A percentile compares a stretch with the other conserved stretches of the same genome.
phyloP scores from a whole-genome alignment of 2,329 filamentous ascomycete species.

The Trichoderma sp. region DNA sequence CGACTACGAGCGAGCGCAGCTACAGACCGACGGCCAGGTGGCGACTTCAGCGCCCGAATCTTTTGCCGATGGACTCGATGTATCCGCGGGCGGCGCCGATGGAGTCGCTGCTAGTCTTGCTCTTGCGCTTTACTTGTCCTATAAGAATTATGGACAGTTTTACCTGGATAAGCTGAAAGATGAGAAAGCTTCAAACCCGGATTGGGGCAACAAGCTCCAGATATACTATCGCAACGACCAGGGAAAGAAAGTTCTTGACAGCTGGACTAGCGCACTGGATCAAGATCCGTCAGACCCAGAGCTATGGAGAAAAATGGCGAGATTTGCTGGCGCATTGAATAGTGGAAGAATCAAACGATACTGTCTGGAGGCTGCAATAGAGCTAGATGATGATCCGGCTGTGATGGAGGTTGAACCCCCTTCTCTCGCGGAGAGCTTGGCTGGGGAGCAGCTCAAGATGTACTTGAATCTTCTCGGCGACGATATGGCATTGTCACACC shows the following conservation, averaged over 20 bases:
- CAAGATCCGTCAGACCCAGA: slow-evolving; percentile 66
- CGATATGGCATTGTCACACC: slow-evolving; percentile 56
- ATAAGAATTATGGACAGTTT: slow-evolving; percentile 95
- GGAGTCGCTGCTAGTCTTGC: slow-evolving; percentile 76
- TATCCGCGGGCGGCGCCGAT: slow-evolving; percentile 62
- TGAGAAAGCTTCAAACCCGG: slow-evolving; percentile 46
- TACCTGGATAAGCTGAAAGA: slow-evolving; percentile 62
- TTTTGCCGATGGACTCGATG: slow-evolving; percentile 51
- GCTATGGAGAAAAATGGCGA: slow-evolving; percentile 58
- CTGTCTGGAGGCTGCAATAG: slow-evolving; percentile 63
- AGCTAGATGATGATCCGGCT: slow-evolving; percentile 64
- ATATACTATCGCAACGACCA: slow-evolving; percentile 32
- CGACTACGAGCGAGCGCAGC: slow-evolving; percentile 72
- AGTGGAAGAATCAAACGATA: slow-evolving; percentile 57
- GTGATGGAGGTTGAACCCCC: slow-evolving; percentile 60
- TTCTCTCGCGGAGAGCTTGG: slow-evolving; percentile 60
- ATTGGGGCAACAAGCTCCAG: slow-evolving; percentile 37
- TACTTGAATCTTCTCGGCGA: slow-evolving; percentile 54
- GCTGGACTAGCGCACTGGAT: slow-evolving; percentile 58
- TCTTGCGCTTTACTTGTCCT: slow-evolving; percentile 86
- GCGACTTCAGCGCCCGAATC: slow-evolving; percentile 41
- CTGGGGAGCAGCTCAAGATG: slow-evolving; percentile 59
- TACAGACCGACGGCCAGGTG: slow-evolving; percentile 49
- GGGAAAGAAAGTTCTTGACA: slow-evolving; percentile 49
- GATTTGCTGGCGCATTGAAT: slow-evolving; percentile 56